Conservation (phyloP, 192 early-diverging fungal species). For the Martensiomyces pterosporus region DNA sequence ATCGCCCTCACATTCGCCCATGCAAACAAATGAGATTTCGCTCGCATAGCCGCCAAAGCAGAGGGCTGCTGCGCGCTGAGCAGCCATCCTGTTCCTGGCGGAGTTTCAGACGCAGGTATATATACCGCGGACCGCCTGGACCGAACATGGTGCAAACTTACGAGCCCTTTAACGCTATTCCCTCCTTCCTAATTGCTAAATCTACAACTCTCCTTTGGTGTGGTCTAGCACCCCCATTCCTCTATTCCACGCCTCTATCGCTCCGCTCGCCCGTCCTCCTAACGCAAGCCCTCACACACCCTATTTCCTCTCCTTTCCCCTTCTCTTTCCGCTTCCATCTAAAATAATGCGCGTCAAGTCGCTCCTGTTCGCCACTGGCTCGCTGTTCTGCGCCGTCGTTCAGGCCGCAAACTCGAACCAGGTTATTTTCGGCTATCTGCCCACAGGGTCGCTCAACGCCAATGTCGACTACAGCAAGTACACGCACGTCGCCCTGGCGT, state of each 20-base stretch:
- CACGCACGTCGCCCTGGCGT: conserved; percentile 58
- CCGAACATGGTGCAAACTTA: too few species aligned
- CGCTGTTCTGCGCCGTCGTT: background rate
- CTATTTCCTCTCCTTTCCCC: background rate
- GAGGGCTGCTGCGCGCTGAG: too few species aligned
- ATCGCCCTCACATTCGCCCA: too few species aligned
- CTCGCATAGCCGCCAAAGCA: too few species aligned
- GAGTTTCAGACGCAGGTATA: too few species aligned
- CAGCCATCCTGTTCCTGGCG: too few species aligned
- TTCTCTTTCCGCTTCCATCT: background rate
- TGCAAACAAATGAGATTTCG: too few species aligned
- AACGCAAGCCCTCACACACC: background rate
- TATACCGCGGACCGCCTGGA: too few species aligned
- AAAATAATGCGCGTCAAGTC: background rate
- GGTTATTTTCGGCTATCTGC: background rate
- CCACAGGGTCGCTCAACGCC: background rate
- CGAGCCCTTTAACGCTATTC: too few species aligned
- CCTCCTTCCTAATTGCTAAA: too few species aligned
- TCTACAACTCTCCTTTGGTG: too few species aligned
- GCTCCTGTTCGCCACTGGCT: background rate
- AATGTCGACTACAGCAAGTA: conserved; percentile 20
- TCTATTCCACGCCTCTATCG: background rate
- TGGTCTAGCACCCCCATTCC: too few species aligned
- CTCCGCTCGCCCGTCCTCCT: background rate
- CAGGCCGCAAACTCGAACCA: background rate